Conservation (phyloP, 1,284 basidiomycete genomes). For the Sporisorium scitamineum region DNA sequence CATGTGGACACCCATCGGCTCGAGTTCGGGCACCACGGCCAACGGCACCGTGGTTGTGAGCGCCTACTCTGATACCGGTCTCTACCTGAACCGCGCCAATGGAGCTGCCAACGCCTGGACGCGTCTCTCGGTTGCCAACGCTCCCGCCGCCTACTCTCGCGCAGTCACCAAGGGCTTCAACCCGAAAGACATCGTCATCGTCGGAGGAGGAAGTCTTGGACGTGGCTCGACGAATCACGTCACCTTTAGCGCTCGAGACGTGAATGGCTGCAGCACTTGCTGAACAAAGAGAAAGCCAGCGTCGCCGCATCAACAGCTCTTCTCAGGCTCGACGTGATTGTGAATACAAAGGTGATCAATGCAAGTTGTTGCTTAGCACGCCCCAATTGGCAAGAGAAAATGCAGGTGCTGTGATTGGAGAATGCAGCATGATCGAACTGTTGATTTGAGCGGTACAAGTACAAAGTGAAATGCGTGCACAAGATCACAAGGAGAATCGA, state of each 20-base stretch:
- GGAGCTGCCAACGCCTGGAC: conserved; percentile 23
- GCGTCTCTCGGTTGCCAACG: conserved; percentile 23
- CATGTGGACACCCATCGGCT: conserved; percentile 67
- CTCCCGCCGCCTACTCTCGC: conserved; percentile 34
- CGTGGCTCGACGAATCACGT: conserved; percentile 31
- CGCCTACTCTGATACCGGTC: conserved; percentile 41
- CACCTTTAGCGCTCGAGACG: conserved; percentile 33
- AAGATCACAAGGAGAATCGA: neutral
- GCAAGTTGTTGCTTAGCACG: too few relatives aligned
- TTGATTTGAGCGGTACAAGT: neutral
- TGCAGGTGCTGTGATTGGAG: neutral
- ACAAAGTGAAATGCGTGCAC: conserved; percentile 2
- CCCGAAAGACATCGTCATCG: conserved; percentile 42
- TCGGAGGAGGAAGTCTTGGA: conserved; percentile 16
- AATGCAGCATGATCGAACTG: neutral
- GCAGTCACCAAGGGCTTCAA: conserved; percentile 32
- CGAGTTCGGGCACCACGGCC: conserved; percentile 17
- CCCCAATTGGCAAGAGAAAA: neutral
- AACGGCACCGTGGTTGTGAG: conserved; percentile 69
- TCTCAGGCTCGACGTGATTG: too few relatives aligned
- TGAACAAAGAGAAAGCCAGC: neutral
- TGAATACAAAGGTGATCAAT: too few relatives aligned
- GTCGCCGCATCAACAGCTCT: neutral
- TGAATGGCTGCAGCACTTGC: conserved; percentile 29
- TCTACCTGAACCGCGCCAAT: conserved; percentile 37